These are phyloP conservation scores for Trichoderma polysporum DNA, from an alignment of 2,329 filamentous ascomycete species.

Conservation along the genomic window DNA sequence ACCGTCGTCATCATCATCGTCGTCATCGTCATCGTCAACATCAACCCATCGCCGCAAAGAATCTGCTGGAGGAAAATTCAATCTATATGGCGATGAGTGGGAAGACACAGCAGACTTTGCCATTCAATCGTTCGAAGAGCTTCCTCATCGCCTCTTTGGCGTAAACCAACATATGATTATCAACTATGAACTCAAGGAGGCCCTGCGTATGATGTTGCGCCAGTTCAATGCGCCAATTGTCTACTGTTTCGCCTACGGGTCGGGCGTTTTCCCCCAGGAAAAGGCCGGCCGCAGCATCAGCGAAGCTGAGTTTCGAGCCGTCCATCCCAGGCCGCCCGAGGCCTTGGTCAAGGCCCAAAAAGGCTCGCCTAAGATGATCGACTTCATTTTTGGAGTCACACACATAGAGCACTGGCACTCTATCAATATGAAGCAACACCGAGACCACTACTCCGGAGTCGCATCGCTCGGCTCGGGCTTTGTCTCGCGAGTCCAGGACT, in stretches of 20 bases:
- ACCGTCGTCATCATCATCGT: neutral
- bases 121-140: slow-evolving; percentile 46
- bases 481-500: slow-evolving; percentile 84
- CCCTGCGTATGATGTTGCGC: slow-evolving; percentile 81
- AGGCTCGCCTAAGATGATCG: slow-evolving; percentile 91
- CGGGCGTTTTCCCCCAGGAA: slow-evolving; percentile 88
- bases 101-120: slow-evolving; percentile 44
- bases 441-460: slow-evolving; percentile 87
- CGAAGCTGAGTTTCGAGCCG: slow-evolving; percentile 57
- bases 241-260: slow-evolving; percentile 97
- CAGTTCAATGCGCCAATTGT: slow-evolving; percentile 90
- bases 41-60: slow-evolving; percentile 26
- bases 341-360: slow-evolving; percentile 83
- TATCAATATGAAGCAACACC: slow-evolving; percentile 83
- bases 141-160: slow-evolving; percentile 65
- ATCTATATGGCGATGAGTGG: slow-evolving; percentile 43
- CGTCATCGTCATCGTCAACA: neutral
- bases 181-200: slow-evolving; percentile 93
- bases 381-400: slow-evolving; percentile 95
- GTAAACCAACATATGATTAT: slow-evolving; percentile 96
- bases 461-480: slow-evolving; percentile 80
- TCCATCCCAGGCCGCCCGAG: slow-evolving; percentile 79
- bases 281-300: slow-evolving; percentile 53
- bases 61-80: slow-evolving; percentile 34
- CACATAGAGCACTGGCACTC: slow-evolving; percentile 97